Evolutionary conservation across 371 early-diverging fungal species (phyloP), one percentile per base, ranked within the genome.

Genomic region (Nematocida ironsii): DNA sequence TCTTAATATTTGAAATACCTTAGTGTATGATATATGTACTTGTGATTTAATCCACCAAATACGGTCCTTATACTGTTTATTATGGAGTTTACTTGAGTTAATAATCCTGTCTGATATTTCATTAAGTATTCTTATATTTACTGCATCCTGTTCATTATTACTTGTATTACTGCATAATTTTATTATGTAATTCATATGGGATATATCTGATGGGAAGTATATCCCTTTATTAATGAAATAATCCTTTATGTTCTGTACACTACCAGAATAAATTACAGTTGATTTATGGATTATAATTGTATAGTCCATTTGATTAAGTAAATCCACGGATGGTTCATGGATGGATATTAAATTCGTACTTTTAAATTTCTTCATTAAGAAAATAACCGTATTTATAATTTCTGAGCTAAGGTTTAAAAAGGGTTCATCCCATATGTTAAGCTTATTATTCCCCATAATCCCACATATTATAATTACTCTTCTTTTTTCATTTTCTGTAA

Each of bases 361-460:
- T 27, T 45, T 7, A 25, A 23, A 52, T 18, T 64, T 20, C 52
- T 54, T 68, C 27, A 75, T 67, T 7, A 18, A 25, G 9, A 50
- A 52, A 50, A 75, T 18, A 27, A n/a, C 20, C 5, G 18, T 44
- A 16, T 23, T 42, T 9, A 69, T 48, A 5, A 55, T 44, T 54
- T 75, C 69, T 18, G 66, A 44, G 76, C 27, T 45, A 23, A 62
- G 64, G 0, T 69, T 55, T 11, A 33, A 18, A 4, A 75, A 33
- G 20, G 69, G 76, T 62, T 75, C 76, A 23, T 75, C 66, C 76
- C 76, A 75, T 16, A 75, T 68, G 57, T 61, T 66, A 18, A 75
- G 3, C 27, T 64, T 13, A 16, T 64, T 64, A 18, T 45, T 47
- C 5, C 52, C 7, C 16, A 75, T 69, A 5, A 75, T 16, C 23